Base-by-base conservation (phyloP, 2,329 filamentous ascomycete species). In the Colletotrichum endophyticum region DNA sequence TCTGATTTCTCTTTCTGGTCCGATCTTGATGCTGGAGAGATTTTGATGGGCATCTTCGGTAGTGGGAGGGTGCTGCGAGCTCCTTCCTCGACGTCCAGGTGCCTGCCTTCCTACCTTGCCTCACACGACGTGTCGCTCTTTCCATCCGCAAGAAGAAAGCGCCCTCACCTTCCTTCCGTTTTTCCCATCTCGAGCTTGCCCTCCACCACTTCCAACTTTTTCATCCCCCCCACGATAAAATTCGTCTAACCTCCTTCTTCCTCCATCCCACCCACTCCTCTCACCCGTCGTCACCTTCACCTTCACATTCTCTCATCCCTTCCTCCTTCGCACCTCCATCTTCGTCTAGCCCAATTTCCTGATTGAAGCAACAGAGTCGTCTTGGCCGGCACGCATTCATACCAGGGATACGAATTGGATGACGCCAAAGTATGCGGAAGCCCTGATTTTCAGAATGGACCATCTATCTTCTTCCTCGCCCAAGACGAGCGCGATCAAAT, bases 361-460 rank as follows among this genome's bases (percentile, higher is more conserved):
- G 57, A 64, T 70, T 59, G 73, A 34, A 73, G 56, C 73, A 73
- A 68, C 49, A 67, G 61, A 70, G 49, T 71, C 72, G 59, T 66
- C 36, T 64, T 77, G 59, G 75, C 30, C 59, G 70, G 70, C 64
- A 67, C 75, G 30, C 66, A 73, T 76, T 53, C 59, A 49, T 76
- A 77, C 53, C 66, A 75, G 56, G 53, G 39, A 70, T 56, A 53
- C 19, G 27, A 49, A 32, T 62, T 75, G 66, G 61, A 66, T 70
- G 59, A 39, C 12, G 39, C 30, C 49, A 44, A 49, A 64, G 61
- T 53, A 75, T 70, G 66, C 56, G 53, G 57, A 71, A 59, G 59
- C 53, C 63, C 72, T 71, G 66, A 67, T 53, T 70, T 72, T 75
- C 75, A 83, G 67, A 53, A 86, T 85, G 85, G 83, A 83, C 53